Base-by-base conservation (phyloP, 2,329 filamentous ascomycete genomes). In the Ophiocordyceps unilateralis region DNA sequence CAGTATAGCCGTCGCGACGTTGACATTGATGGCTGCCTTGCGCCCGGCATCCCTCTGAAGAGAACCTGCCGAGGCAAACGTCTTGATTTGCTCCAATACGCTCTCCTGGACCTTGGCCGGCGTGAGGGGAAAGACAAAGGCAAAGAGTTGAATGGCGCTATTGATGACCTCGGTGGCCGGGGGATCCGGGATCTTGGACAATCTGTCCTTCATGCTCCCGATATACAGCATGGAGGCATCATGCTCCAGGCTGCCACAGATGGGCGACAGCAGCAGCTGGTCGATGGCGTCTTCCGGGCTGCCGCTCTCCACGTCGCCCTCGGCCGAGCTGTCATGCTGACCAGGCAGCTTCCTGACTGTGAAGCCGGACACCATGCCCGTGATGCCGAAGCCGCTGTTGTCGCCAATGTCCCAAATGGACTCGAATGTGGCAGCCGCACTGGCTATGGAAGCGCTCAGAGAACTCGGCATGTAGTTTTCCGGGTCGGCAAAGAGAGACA, bases 381-480 rank as follows among this genome's bases (percentile, higher is more conserved):
- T 93, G 15, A 98, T 81, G 3, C 93, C 91, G 59, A 94, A 96
- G 1, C 88, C 89, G 52, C 81, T 88, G 55, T 96, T 96, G 58
- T 98, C 91, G 9, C 80, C 83, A 7, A 94, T 76, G 48, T 96
- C 89, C 91, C 91, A 98, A 34, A 98, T 76, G 1, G 79, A 88
- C 53, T 98, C 91, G 54, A 96, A 95, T 3, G 78, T 83, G 6
- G 84, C 86, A 1, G 87, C 84, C 15, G 88, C 84, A 50, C 81
- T 91, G 17, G 89, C 89, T 53, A 98, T 95, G 0, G 88, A 86
- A 14, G 85, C 83, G 54, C 89, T 93, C 40, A 96, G 60, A 2
- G 87, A 89, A 52, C 78, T 89, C 15, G 84, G 80, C 0, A 78
- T 78, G 55, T 93, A 93, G 53, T 85, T 86, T 45, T 93, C 86